phyloP scores from a whole-genome alignment of 345 rosid species.

The Lepidium sativum region DNA sequence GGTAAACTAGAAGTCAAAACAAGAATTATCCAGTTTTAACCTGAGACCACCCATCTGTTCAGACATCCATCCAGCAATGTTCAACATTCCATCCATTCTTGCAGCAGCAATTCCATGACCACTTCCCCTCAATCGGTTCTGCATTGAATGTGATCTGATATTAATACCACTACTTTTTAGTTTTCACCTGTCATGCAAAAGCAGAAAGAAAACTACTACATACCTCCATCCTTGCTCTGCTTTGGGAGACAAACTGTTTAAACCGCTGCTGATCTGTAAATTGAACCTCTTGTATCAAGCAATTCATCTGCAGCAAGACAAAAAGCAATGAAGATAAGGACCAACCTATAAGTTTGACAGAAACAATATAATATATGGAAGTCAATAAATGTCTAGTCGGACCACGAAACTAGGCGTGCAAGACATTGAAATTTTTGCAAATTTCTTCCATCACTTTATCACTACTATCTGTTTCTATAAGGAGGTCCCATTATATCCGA shows the following conservation, averaged over 20 bases:
- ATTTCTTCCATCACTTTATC: not conserved
- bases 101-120: constrained; percentile 90
- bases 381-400: not conserved
- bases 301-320: constrained; percentile 45
- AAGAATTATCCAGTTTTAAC: constrained; percentile 29
- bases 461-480: not conserved
- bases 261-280: constrained; percentile 93
- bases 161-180: constrained; percentile 4
- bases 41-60: constrained; percentile 99
- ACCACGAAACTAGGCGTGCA: not conserved
- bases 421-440: too few species aligned
- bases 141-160: constrained; percentile 5
- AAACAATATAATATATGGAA: not conserved
- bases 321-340: not conserved
- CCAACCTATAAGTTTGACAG: not conserved
- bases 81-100: constrained; percentile 92
- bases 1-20: not conserved
- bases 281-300: constrained; percentile 91
- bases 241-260: constrained; percentile 95
- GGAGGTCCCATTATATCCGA: not conserved
- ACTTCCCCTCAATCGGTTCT: constrained; percentile 90
- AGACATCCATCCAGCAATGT: constrained; percentile 87
- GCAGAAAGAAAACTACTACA: not conserved
- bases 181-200: not conserved
- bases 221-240: constrained; percentile 99